Conservation (phyloP, 805 yeast genomes). For the Ogataea salicorniae region DNA sequence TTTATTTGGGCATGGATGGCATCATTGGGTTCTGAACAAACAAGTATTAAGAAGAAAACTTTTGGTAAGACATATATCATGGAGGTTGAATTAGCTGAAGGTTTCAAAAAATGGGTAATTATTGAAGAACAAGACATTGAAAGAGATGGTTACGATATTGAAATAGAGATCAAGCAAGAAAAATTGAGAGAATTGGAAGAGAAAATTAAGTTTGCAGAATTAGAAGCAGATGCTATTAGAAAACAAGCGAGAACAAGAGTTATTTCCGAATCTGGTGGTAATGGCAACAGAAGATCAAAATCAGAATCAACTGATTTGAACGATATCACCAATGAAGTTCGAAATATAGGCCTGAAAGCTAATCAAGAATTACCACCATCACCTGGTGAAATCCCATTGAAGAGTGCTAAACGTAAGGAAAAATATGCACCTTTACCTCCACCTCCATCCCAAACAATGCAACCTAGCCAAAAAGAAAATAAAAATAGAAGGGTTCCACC, state of each 20-base stretch:
- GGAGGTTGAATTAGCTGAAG: slow-evolving; percentile 75
- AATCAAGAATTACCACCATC: slow-evolving; percentile 9
- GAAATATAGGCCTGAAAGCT: not conserved
- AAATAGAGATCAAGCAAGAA: slow-evolving; percentile 30
- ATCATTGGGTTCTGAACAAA: slow-evolving; percentile 68
- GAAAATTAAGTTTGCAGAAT: slow-evolving; percentile 24
- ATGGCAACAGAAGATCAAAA: not conserved
- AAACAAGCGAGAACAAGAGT: slow-evolving; percentile 12
- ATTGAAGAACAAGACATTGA: slow-evolving; percentile 60
- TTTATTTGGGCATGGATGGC: slow-evolving; percentile 92
- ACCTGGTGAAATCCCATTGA: slow-evolving; percentile 1
- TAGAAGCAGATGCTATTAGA: slow-evolving; percentile 20
- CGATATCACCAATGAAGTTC: slow-evolving; percentile 13
- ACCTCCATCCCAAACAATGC: not conserved
- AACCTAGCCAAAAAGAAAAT: not conserved
- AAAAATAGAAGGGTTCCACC: not conserved
- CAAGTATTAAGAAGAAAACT: slow-evolving; percentile 53
- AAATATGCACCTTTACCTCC: not conserved
- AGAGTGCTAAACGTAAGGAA: not conserved
- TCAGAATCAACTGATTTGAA: slow-evolving; percentile 1
- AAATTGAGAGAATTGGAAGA: slow-evolving; percentile 26
- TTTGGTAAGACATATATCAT: slow-evolving; percentile 81
- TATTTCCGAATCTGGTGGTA: slow-evolving; percentile 3
- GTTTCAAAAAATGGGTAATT: slow-evolving; percentile 70
- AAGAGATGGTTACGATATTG: slow-evolving; percentile 32